These are phyloP conservation scores for Fusarium sp. DNA, from an alignment of 2,329 filamentous ascomycete genomes.

Conservation along the genomic window DNA sequence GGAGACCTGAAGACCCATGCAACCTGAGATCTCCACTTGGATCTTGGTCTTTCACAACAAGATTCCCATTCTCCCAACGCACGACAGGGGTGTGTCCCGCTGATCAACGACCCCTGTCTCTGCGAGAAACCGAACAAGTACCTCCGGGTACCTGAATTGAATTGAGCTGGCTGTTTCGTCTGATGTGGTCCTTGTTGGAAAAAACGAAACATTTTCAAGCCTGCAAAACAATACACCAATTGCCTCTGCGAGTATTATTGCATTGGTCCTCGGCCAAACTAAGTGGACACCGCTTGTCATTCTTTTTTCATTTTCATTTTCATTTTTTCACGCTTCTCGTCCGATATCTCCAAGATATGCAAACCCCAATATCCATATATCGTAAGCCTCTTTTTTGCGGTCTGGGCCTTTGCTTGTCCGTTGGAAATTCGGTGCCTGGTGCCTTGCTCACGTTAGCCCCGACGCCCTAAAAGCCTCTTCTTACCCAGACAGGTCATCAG, in stretches of 20 bases:
- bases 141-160: constrained; percentile 32
- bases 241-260: neutral
- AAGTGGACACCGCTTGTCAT: constrained; percentile 24
- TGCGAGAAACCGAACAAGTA: constrained; percentile 20
- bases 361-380: neutral
- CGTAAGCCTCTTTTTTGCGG: constrained; percentile 17
- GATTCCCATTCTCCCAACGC: constrained; percentile 33
- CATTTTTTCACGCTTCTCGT: neutral
- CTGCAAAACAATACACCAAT: neutral
- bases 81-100: constrained; percentile 39
- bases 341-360: neutral
- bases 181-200: constrained; percentile 6
- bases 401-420: constrained; percentile 18
- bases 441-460: constrained; percentile 21
- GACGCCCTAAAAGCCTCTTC: constrained; percentile 30
- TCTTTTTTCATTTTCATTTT: neutral
- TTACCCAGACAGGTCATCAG: constrained; percentile 25
- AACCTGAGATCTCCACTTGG: constrained; percentile 39
- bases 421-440: constrained; percentile 34
- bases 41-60: constrained; percentile 24
- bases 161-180: constrained; percentile 9
- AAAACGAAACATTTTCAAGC: constrained; percentile 14
- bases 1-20: constrained; percentile 9
- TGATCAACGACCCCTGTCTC: constrained; percentile 39
- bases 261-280: neutral